Base-by-base conservation (phyloP, 805 yeast genomes). In the Scheffersomyces ergatensis region DNA sequence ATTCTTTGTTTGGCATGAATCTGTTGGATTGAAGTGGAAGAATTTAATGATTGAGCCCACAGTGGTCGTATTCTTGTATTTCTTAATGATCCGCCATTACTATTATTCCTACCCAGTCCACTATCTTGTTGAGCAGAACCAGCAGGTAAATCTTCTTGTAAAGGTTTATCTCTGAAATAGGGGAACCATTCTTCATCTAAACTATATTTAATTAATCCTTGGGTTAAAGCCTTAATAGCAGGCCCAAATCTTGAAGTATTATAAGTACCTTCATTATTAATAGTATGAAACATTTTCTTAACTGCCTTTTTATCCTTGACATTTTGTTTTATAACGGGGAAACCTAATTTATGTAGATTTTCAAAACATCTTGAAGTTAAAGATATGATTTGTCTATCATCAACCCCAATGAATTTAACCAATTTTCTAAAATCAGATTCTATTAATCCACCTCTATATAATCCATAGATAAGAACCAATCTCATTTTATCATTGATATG, bases 361-460 rank as follows among this genome's bases (percentile, higher is more conserved):
- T 55, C 54, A 50, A 70, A 69, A 46, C 62, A 70, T 52, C 53
- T 74, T 67, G 62, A 85, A 65, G 65, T 83, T 45, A 90, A 74
- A 14, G 85, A 67, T 18, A 72, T 70, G 47, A 85, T 57, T 36
- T 77, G 74, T 17, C 70, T 55, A 42, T 70, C 69, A 38, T 59
- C 54, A 18, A 70, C 72, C 2, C 74, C 74, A 36, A 70, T 66
- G 46, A 70, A 93, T 37, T 74, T 65, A 32, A 83, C 73, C 29
- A 93, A 63, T 56, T 90, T 89, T 36, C 67, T 61, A 46, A 84
- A 78, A 65, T 93, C 99, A 6, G 73, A 57, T 51, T 80, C 84
- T 4, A 85, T 72, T 13, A 93, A 64, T 0, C 97, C 96, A 3
- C 90, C 92, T 49, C 98, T 74, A 57, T 81, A 84, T 21, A 89